Conservation (phyloP, 78 protist genomes). For the Dictyostelium capitatum region DNA sequence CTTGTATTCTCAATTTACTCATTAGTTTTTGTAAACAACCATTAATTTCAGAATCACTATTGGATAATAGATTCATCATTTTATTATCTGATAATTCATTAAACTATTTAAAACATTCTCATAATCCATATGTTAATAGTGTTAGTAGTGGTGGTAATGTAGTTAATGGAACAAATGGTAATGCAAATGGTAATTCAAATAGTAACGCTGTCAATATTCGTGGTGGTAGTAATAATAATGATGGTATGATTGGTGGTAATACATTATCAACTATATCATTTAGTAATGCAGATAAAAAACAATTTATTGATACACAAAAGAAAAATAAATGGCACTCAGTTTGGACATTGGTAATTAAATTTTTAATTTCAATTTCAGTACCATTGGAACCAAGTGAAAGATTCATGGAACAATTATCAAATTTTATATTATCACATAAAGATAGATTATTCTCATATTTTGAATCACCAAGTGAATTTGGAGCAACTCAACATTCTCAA, state of each 20-base stretch:
- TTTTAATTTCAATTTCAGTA: slow-evolving; percentile 22
- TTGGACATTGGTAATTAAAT: slow-evolving; percentile 22
- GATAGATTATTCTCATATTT: slow-evolving; percentile 50
- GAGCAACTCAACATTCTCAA: slow-evolving; percentile 24
- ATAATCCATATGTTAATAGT: slow-evolving; percentile 25
- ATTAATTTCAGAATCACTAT: slow-evolving; percentile 10
- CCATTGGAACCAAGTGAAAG: slow-evolving; percentile 21
- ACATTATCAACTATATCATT: too few species aligned
- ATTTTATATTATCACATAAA: slow-evolving; percentile 51
- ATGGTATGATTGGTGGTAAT: not conserved
- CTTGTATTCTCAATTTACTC: slow-evolving; percentile 25
- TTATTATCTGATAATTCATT: not conserved
- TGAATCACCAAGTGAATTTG: slow-evolving; percentile 12
- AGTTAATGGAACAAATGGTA: too few species aligned
- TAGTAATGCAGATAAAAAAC: not conserved
- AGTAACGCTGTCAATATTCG: not conserved
- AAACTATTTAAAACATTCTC: slow-evolving; percentile 1
- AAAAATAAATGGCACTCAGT: slow-evolving; percentile 52
- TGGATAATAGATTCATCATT: not conserved
- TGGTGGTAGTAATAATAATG: not conserved
- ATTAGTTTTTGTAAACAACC: slow-evolving; percentile 51
- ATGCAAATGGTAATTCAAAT: not conserved
- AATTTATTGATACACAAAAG: not conserved
- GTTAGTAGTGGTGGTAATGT: too few species aligned
- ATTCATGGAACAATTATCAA: slow-evolving; percentile 30